phyloP scores from a whole-genome alignment of 108 stramenopile species.

The Stephanodiscus minutulus region DNA sequence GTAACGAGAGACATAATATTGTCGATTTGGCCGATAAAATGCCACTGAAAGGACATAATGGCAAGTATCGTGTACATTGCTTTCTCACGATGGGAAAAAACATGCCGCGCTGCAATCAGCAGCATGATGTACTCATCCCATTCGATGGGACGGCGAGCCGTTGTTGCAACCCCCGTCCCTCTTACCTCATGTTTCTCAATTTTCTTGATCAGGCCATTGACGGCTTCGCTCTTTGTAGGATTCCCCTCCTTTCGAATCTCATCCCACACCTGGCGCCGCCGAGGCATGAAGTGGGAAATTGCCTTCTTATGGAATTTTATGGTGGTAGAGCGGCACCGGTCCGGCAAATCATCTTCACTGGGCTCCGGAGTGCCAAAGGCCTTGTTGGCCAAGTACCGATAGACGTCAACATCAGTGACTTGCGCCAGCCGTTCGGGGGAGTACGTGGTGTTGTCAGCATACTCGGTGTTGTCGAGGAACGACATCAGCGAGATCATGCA shows the following conservation, averaged over 20 bases:
- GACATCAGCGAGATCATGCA: too few species aligned
- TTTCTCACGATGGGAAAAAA: background rate
- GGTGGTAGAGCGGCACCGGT: conserved; percentile 2
- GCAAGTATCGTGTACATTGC: background rate
- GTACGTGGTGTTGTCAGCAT: background rate
- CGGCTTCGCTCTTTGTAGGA: background rate
- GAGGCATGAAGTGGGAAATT: conserved; percentile 18
- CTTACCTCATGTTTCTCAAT: conserved; percentile 10
- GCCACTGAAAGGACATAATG: conserved; percentile 1
- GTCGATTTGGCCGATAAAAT: conserved; percentile 1
- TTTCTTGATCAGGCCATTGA: conserved; percentile 2
- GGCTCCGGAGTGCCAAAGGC: conserved; percentile 16
- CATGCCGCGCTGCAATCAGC: background rate
- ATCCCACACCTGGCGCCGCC: background rate
- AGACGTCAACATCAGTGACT: background rate
- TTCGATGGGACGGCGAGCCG: conserved; percentile 13
- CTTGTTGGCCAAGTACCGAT: background rate
- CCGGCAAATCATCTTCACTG: background rate
- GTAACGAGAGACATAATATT: background rate
- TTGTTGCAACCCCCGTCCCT: conserved; percentile 9
- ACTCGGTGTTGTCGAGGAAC: background rate
- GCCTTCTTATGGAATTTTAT: conserved; percentile 10
- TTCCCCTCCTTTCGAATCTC: background rate
- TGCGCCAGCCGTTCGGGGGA: conserved; percentile 5
- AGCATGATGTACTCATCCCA: conserved; percentile 5